Conservation (phyloP, 1,139 yeast species). For the Hyphopichia pseudoburtonii region DNA sequence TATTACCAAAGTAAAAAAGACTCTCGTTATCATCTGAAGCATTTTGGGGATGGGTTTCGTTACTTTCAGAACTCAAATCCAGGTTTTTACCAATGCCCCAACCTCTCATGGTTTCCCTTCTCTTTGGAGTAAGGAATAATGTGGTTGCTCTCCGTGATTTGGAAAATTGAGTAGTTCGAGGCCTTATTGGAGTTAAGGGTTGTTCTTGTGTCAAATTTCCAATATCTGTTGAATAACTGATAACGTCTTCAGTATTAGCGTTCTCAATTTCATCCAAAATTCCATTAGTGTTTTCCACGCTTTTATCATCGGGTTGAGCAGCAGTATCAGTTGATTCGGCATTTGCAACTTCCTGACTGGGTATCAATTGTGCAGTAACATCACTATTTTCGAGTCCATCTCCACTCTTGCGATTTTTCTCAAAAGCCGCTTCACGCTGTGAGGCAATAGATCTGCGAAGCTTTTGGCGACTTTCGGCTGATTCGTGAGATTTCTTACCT, state of each 20-base stretch:
- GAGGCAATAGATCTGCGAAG: too few species aligned
- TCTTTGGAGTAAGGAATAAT: neutral
- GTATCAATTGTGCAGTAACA: conserved; percentile 6
- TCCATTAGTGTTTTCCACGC: conserved; percentile 31
- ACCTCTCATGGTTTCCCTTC: neutral
- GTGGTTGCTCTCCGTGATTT: neutral
- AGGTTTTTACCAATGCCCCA: neutral
- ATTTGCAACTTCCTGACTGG: conserved; percentile 23
- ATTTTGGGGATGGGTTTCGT: neutral
- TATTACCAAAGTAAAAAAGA: conserved; percentile 5
- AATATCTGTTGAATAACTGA: conserved; percentile 23
- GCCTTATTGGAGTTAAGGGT: conserved; percentile 27
- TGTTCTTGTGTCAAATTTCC: conserved; percentile 23
- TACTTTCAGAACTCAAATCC: conserved; percentile 6
- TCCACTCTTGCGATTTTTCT: too few species aligned
- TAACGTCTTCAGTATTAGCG: conserved; percentile 41
- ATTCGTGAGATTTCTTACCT: conserved; percentile 44
- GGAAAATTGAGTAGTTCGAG: conserved; percentile 1
- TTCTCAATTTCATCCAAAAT: conserved; percentile 42
- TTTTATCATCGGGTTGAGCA: neutral
- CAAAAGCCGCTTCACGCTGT: too few species aligned
- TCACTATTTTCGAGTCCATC: neutral
- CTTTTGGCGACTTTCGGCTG: neutral
- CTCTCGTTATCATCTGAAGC: conserved; percentile 5
- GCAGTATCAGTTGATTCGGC: conserved; percentile 7